phyloP scores from a whole-genome alignment of 129 eudicot genomes.

The Heracleum sosnowskyi region DNA sequence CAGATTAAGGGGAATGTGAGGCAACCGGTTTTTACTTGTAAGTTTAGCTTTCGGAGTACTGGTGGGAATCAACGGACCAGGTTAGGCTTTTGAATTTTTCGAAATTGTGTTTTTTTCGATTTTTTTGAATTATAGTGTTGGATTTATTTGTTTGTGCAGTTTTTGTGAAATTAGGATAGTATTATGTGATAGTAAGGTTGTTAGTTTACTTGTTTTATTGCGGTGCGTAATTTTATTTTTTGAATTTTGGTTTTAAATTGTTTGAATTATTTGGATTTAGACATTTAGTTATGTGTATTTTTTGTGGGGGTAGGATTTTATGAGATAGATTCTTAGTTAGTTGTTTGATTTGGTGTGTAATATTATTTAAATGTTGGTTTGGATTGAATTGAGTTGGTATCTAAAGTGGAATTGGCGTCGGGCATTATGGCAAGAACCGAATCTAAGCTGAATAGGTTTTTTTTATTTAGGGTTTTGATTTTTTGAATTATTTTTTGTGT shows the following conservation, averaged over 20 bases:
- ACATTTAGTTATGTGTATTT: neutral
- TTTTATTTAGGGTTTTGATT: neutral
- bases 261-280: neutral
- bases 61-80: slow-evolving; percentile 44
- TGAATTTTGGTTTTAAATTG: too few species aligned
- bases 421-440: neutral
- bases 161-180: neutral
- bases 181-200: too few species aligned
- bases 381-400: neutral
- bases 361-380: too few species aligned
- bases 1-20: slow-evolving; percentile 49
- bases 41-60: slow-evolving; percentile 43
- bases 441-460: neutral
- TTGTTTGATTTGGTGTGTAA: neutral
- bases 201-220: too few species aligned
- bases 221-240: too few species aligned
- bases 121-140: too few species aligned
- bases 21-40: slow-evolving; percentile 65
- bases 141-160: neutral
- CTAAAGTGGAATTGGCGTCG: neutral
- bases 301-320: neutral
- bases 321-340: neutral
- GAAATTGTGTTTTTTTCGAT: neutral
- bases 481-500: neutral
- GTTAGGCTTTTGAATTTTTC: slow-evolving; percentile 7